Evolutionary conservation across 2,329 filamentous ascomycete species (phyloP), one percentile per base, ranked within the genome.

Genomic region (Aspergillus pseudoviridinutans): DNA sequence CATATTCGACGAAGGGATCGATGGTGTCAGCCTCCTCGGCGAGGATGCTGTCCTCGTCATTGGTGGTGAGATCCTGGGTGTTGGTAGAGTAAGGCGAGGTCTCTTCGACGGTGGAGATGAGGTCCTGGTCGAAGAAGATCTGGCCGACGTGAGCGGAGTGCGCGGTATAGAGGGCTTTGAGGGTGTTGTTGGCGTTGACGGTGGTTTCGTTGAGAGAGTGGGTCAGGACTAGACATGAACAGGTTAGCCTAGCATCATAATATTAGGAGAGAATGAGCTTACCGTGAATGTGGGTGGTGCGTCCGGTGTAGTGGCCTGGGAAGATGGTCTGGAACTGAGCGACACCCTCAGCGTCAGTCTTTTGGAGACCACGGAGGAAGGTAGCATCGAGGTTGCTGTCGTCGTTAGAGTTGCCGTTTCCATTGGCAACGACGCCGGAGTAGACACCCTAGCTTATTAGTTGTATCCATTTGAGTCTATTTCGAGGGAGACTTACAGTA

Each of bases 81-180:
- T 84, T 84, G 56, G 69, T 68, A 4, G 58, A 69, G 70, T 84
- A 84, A 0, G 82, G 80, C 0, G 67, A 58, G 1, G 72, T 74
- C 9, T 69, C 68, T 59, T 85, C 80, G 55, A 87, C 82, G 42
- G 74, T 61, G 27, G 65, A 64, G 62, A 84, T 79, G 9, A 88
- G 79, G 60, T 78, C 75, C 67, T 87, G 81, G 68, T 88, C 84
- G 56, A 85, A 85, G 78, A 85, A 88, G 52, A 86, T 67, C 68
- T 89, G 86, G 20, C 86, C 85, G 42, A 87, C 78, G 72, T 88
- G 85, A 7, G 81, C 79, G 57, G 83, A 78, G 52, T 73, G 76
- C 12, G 70, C 24, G 14, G 61, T 65, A 58, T 69, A 71, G 17
- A 77, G 76, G 58, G 78, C 81, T 44, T 72, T 70, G 60, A 83